Base-by-base conservation (phyloP, 1,284 basidiomycete species). In the Cutaneotrichosporon sp. region DNA sequence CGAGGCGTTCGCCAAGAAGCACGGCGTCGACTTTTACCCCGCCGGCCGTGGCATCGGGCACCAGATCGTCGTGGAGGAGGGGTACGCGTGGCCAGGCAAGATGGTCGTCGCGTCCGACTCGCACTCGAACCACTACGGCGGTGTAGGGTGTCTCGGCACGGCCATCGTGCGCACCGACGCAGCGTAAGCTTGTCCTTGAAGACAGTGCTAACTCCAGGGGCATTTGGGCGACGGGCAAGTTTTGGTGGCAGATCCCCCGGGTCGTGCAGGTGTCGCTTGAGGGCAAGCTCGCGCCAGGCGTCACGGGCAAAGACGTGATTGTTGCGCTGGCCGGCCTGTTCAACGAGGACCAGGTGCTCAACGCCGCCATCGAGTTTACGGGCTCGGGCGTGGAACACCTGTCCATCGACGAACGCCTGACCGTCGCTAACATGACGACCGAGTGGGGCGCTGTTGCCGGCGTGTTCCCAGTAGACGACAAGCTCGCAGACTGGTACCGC, bases 241-340 rank as follows among this genome's bases (percentile, higher is more conserved):
- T 96, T 4, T 99, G 94, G 94, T 98, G 94, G 96, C 94, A 98
- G 78, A 88, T 99, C 22, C 94, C 94, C 7, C 84, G 91, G 9
- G 92, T 97, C 81, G 83, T 99, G 73, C 90, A 90, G 58, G 94
- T 98, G 55, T 91, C 97, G 68, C 80, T 99, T 39, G 84, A 81
- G 56, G 94, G 94, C 13, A 78, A 78, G 57, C 81, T 97, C 0
- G 80, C 87, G 0, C 82, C 86, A 0, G 96, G 96, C 8, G 94
- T 97, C 0, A 96, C 91, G 0, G 96, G 96, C 35, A 99, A 99
- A 76, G 94, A 99, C 67, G 89, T 99, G 41, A 98, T 99, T 56
- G 89, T 99, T 12, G 94, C 94, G 0, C 81, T 99, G 4, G 97
- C 94, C 57, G 92, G 94, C 10, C 88, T 86, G 44, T 98, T 98